These are phyloP conservation scores for Elongisporangium anandrum DNA, from an alignment of 352 stramenopile species.

Conservation along the genomic window DNA sequence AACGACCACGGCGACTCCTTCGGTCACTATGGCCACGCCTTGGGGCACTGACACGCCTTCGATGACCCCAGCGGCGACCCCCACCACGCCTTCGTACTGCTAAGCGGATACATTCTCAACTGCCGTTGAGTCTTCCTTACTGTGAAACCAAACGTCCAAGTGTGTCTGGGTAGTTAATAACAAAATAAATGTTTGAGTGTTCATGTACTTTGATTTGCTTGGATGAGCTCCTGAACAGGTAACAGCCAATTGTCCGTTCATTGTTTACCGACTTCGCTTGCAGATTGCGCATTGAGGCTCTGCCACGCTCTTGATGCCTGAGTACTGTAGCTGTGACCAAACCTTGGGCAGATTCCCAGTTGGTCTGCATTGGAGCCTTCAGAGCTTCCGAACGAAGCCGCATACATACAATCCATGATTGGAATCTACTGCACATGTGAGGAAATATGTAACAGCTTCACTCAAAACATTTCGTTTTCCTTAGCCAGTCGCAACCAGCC, in stretches of 20 bases:
- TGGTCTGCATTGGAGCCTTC: not conserved
- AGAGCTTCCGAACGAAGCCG: not conserved
- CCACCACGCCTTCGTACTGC: not conserved
- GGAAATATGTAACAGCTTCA: not conserved
- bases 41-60: not conserved
- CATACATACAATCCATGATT: not conserved
- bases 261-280: not conserved
- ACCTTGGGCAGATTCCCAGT: not conserved
- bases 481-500: conserved; percentile 57
- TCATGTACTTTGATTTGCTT: not conserved
- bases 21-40: not conserved
- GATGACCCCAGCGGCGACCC: not conserved
- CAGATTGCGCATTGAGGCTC: not conserved
- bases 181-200: not conserved
- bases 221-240: too few relatives aligned
- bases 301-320: not conserved
- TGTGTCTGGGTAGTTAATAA: not conserved
- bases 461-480: conserved; percentile 73
- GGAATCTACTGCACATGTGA: not conserved
- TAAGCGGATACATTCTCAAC: not conserved
- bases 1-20: not conserved
- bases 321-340: too few relatives aligned
- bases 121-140: not conserved
- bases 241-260: too few relatives aligned
- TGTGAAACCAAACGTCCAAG: not conserved